These are phyloP conservation scores for Stygiomarasmius scandens DNA, from an alignment of 1,284 basidiomycete species.

Conservation along the genomic window DNA sequence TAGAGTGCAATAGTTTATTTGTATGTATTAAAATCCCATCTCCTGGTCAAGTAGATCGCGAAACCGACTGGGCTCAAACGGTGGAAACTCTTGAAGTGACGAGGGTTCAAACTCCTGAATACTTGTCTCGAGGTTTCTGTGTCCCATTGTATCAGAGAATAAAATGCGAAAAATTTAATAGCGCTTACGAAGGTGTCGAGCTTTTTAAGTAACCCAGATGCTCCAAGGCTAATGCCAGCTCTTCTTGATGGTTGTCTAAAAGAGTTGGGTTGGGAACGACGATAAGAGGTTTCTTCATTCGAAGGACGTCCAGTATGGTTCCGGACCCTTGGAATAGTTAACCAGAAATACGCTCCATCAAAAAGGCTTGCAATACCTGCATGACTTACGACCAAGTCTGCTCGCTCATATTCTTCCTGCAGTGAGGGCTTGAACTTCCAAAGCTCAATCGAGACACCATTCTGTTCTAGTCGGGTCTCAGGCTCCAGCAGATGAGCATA, in stretches of 20 bases:
- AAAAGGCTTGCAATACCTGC: slow-evolving; percentile 62
- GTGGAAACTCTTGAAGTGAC: slow-evolving; percentile 60
- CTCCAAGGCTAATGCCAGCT: slow-evolving; percentile 78
- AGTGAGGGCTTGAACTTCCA: slow-evolving; percentile 78
- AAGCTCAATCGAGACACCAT: slow-evolving; percentile 61
- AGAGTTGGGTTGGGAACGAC: slow-evolving; percentile 89
- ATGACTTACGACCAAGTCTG: slow-evolving; percentile 88
- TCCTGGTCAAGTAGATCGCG: slow-evolving; percentile 68
- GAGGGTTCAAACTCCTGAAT: slow-evolving; percentile 52
- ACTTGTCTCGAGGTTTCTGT: slow-evolving; percentile 55
- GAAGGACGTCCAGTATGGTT: slow-evolving; percentile 88
- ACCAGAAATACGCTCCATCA: background rate
- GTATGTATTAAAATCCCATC: slow-evolving; percentile 59
- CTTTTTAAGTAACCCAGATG: slow-evolving; percentile 65
- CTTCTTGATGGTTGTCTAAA: slow-evolving; percentile 92
- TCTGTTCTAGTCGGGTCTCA: slow-evolving; percentile 31
- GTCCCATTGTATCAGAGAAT: slow-evolving; percentile 13
- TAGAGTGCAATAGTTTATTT: background rate
- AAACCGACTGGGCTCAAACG: slow-evolving; percentile 67
- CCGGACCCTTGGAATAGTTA: slow-evolving; percentile 75
- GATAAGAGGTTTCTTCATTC: slow-evolving; percentile 76
- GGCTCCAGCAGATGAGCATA: slow-evolving; percentile 24
- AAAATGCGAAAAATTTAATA: too few relatives aligned
- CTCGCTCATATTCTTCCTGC: slow-evolving; percentile 61
- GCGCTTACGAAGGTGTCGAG: slow-evolving; percentile 64